A percentile compares a stretch with the other conserved stretches of the same genome.
Evolutionary conservation across 371 early-diverging fungal genomes (phyloP).

Genomic region (Mucor irregularis): DNA sequence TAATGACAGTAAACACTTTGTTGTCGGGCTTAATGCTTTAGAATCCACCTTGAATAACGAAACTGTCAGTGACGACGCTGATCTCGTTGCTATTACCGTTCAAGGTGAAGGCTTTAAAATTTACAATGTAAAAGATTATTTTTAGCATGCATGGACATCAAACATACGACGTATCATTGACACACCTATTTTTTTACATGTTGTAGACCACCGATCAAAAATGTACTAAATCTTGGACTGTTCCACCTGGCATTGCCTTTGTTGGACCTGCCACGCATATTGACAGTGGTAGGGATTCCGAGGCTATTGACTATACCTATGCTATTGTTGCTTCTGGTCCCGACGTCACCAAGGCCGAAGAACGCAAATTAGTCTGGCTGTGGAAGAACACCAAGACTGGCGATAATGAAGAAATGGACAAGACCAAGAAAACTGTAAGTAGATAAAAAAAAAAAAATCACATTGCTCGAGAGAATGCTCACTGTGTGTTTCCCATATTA

Average conservation of each 20-base stretch:
- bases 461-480: too few species aligned
- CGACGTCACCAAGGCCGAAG: slow-evolving; percentile 54
- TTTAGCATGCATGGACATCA: too few species aligned
- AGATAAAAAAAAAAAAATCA: too few species aligned
- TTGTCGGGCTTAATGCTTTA: slow-evolving; percentile 43
- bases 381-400: slow-evolving; percentile 44
- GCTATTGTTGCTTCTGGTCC: slow-evolving; percentile 57
- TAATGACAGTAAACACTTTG: slow-evolving; percentile 26
- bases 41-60: slow-evolving; percentile 31
- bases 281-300: slow-evolving; percentile 30
- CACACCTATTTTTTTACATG: background rate
- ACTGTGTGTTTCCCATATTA: too few species aligned
- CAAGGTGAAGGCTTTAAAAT: slow-evolving; percentile 64
- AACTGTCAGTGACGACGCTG: slow-evolving; percentile 31
- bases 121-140: slow-evolving; percentile 60
- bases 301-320: slow-evolving; percentile 51
- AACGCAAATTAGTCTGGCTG: slow-evolving; percentile 55
- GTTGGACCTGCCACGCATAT: slow-evolving; percentile 51
- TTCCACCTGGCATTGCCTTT: slow-evolving; percentile 59
- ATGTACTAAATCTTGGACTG: slow-evolving; percentile 59
- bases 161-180: background rate
- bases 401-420: slow-evolving; percentile 25
- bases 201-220: slow-evolving; percentile 59
- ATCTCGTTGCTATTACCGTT: slow-evolving; percentile 54
- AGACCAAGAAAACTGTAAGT: slow-evolving; percentile 34